These are phyloP conservation scores for Lunularia cruciata DNA, from an alignment of 225 moss, liverwort and hornwort genomes.

Conservation along the genomic window DNA sequence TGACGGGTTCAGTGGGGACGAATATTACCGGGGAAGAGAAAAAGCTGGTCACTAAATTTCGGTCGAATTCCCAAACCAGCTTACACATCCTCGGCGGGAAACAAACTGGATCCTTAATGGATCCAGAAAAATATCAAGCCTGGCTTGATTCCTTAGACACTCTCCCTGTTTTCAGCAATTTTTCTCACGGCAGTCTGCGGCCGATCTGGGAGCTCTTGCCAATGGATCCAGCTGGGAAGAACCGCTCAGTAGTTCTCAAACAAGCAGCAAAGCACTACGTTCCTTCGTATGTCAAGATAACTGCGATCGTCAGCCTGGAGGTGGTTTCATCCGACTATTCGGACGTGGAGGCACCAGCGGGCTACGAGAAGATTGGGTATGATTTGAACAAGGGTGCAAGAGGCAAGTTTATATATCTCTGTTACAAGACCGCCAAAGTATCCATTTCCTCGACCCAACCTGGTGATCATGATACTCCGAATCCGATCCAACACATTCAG, in stretches of 20 bases:
- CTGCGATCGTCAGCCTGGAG: background rate
- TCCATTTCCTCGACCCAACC: background rate
- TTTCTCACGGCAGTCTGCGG: background rate
- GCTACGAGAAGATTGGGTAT: background rate
- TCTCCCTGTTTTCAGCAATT: slow-evolving; percentile 3
- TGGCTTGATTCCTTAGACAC: slow-evolving; percentile 8
- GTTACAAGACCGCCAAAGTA: background rate
- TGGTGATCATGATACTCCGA: background rate
- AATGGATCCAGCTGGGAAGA: background rate
- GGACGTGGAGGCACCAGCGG: background rate
- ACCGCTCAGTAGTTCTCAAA: background rate
- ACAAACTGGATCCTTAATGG: background rate
- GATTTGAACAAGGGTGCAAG: slow-evolving; percentile 10
- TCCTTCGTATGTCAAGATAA: background rate
- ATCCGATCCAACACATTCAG: background rate
- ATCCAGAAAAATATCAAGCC: background rate
- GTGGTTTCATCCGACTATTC: background rate
- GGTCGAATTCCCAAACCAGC: background rate
- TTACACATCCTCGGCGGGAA: slow-evolving; percentile 16
- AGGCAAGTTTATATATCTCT: slow-evolving; percentile 11
- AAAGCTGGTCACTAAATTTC: background rate
- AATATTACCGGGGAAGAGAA: background rate
- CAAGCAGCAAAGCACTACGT: background rate
- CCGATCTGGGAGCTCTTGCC: slow-evolving; percentile 1
- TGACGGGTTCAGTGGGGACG: background rate